Base-by-base conservation (phyloP, 495 filamentous ascomycete genomes). In the Talaromyces borbonicus region DNA sequence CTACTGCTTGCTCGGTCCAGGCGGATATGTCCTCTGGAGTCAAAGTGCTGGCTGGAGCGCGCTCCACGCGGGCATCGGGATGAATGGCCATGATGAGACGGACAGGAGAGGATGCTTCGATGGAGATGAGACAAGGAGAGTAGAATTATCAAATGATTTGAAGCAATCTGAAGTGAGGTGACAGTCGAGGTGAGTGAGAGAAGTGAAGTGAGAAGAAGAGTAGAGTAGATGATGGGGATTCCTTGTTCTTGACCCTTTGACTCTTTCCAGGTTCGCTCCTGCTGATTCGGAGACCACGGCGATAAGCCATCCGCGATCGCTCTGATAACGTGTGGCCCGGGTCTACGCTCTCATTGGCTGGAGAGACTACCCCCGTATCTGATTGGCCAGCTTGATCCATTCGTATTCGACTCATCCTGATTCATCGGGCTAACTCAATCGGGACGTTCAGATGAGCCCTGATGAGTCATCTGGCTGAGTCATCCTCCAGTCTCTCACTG, bases 1-100 rank as follows among this genome's bases (percentile, higher is more conserved):
- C 61, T 18, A 67, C 53, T 14, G 70, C 69, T 52, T 75, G 67
- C 48, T 73, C 71, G 9, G 72, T 70, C 73, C 72, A 75, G 25
- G 65, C 63, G 38, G 71, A 70, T 46, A 75, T 75, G 16, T 69
- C 67, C 35, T 64, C 55, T 12, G 66, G 58, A n/a, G 67, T 65
- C 23, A 70, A 56, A 32, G 31, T 55, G 18, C 59, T 63, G 42
- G 54, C 58, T 14, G 35, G 30, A 12, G 47, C 5, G 35, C 26
- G 24, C 20, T 31, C 51, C 26, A 56, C 49, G 14, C 61, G 55
- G 25, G 68, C 47, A 43, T 48, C 57, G 4, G 68, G 67, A 49
- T 70, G 68, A 38, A 69, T 68, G 16, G 68, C 66, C 67, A 70
- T 70, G 12, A 26, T 53, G 54, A n/a, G n/a, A n/a, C n/a, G n/a